Evolutionary conservation across 2,329 filamentous ascomycete genomes (phyloP).

Genomic region (Aspergillus caelatus): DNA sequence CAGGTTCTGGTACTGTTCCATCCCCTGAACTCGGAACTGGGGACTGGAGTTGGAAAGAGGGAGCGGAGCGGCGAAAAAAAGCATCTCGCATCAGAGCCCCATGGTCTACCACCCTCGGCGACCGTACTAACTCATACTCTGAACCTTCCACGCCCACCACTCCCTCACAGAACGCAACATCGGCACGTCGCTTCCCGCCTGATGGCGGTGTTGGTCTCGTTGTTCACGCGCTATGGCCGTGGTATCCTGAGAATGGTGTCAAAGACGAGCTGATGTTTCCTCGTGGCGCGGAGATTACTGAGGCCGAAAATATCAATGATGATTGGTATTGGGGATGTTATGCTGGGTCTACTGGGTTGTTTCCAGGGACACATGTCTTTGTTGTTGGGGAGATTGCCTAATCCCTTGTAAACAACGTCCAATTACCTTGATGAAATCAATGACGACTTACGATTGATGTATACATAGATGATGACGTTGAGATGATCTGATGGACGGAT

Average conservation of each 20-base stretch:
- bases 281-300: constrained; percentile 76
- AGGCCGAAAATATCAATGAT: constrained; percentile 84
- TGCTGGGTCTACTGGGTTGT: constrained; percentile 76
- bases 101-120: constrained; percentile 10
- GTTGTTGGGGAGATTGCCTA: constrained; percentile 46
- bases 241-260: constrained; percentile 64
- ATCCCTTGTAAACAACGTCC: not conserved
- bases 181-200: constrained; percentile 62
- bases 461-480: constrained; percentile 5
- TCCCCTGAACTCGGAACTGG: constrained; percentile 33
- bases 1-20: constrained; percentile 21
- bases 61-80: constrained; percentile 41
- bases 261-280: constrained; percentile 82
- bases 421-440: not conserved
- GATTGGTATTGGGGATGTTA: constrained; percentile 91
- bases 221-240: constrained; percentile 72
- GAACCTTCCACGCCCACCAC: constrained; percentile 60
- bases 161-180: constrained; percentile 33
- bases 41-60: constrained; percentile 49
- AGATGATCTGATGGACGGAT: not conserved
- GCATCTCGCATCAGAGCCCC: constrained; percentile 34
- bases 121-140: constrained; percentile 9
- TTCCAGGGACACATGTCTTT: constrained; percentile 76
- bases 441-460: constrained; percentile 2
- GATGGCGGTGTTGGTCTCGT: constrained; percentile 72